These are phyloP conservation scores for Magnolia kwangsiensis DNA, from an alignment of 164 flowering plant species.

Conservation along the genomic window DNA sequence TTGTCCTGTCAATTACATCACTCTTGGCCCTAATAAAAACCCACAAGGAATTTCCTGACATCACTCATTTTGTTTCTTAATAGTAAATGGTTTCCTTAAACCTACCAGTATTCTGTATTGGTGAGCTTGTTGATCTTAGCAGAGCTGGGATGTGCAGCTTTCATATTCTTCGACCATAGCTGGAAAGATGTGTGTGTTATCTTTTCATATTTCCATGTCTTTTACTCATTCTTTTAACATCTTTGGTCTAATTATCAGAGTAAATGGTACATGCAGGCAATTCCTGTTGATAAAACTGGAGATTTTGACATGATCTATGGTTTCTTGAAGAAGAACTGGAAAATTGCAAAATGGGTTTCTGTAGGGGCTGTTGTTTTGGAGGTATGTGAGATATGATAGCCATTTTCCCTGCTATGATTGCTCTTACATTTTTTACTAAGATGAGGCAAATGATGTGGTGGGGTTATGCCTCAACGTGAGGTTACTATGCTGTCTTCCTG, in stretches of 20 bases:
- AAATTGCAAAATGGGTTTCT: constrained; percentile 83
- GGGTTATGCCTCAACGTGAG: background rate
- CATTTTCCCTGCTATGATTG: background rate
- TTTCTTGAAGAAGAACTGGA: constrained; percentile 78
- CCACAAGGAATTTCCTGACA: too few species aligned
- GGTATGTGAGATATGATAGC: constrained; percentile 35
- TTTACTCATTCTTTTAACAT: background rate
- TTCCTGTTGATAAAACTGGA: constrained; percentile 84
- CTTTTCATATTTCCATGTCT: background rate
- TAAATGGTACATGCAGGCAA: constrained; percentile 37
- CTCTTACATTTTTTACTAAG: background rate
- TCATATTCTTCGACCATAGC: constrained; percentile 83
- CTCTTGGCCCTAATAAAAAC: too few species aligned
- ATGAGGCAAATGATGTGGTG: background rate
- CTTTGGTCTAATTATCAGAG: constrained; percentile 7
- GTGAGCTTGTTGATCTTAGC: constrained; percentile 69
- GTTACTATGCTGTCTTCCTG: background rate
- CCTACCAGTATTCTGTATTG: constrained; percentile 60
- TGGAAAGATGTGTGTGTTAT: constrained; percentile 68
- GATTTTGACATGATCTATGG: constrained; percentile 69
- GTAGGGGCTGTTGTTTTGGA: constrained; percentile 76
- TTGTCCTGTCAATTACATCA: too few species aligned
- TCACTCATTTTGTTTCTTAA: background rate
- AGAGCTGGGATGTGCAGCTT: constrained; percentile 84
- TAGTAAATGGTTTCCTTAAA: constrained; percentile 45